A percentile compares a stretch with the other conserved stretches of the same genome.
phyloP scores from a whole-genome alignment of 2,329 filamentous ascomycete species.

The Dactylellina sp. region DNA sequence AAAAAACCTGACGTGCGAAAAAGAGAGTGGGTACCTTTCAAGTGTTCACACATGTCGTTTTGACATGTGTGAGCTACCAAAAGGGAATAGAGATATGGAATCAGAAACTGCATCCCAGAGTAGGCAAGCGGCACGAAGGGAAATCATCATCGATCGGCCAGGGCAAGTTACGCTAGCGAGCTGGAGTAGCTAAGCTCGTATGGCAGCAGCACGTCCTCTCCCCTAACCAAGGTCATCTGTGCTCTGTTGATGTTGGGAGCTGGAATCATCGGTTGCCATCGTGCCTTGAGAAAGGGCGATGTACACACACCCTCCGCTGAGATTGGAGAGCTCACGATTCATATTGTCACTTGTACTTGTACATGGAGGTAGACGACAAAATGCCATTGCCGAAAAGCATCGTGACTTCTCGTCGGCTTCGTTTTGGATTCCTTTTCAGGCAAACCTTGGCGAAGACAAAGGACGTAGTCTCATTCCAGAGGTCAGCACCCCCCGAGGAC shows the following conservation, averaged over 20 bases:
- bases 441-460: conserved; percentile 35
- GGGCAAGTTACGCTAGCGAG: conserved; percentile 45
- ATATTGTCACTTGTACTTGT: not conserved
- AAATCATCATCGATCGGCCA: conserved; percentile 57
- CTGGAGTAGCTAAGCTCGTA: conserved; percentile 52
- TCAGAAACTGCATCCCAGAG: conserved; percentile 56
- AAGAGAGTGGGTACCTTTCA: conserved; percentile 46
- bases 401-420: conserved; percentile 18
- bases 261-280: conserved; percentile 16
- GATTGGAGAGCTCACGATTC: conserved; percentile 35
- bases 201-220: conserved; percentile 27
- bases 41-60: conserved; percentile 55
- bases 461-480: conserved; percentile 38
- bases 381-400: conserved; percentile 5
- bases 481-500: conserved; percentile 41
- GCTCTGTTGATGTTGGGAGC: conserved; percentile 31
- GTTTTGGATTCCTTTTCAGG: conserved; percentile 33
- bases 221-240: conserved; percentile 53
- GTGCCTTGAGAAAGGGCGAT: conserved; percentile 6
- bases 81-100: conserved; percentile 54
- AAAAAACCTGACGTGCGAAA: conserved; percentile 53
- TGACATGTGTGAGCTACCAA: conserved; percentile 41
- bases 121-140: conserved; percentile 55
- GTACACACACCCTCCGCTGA: conserved; percentile 3
- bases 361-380: no score